Base-by-base conservation (phyloP, 2,329 filamentous ascomycete species). In the Aspergillus ochraceus region DNA sequence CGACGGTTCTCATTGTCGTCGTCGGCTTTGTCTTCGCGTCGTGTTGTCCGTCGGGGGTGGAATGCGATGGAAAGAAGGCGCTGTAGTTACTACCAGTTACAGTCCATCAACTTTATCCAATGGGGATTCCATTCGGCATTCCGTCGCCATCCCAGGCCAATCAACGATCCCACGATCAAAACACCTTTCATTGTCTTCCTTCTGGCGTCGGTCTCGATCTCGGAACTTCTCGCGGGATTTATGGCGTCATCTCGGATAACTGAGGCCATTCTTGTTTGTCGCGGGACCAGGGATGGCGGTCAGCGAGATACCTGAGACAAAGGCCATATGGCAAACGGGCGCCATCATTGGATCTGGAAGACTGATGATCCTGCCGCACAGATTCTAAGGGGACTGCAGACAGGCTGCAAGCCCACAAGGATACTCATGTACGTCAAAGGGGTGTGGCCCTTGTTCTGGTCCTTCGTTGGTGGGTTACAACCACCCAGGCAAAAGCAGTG, bases 321-420 rank as follows among this genome's bases (percentile, higher is more conserved):
- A 22, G 17, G 36, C 32, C 58, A 57, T 55, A 52, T 49, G 58
- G 50, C 47, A 26, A 57, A 52, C 56, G 55, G 61, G 55, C 59
- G 49, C 51, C 50, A 53, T 61, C 54, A 61, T 61, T 63, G 59
- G 59, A 61, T 59, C 61, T 59, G 19, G 55, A 59, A 52, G 52
- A 45, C 52, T 52, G 59, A 49, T 58, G 59, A 63, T 61, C 61
- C 36, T 55, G 49, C 55, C 55, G 59, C 61, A 60, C 58, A 55
- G 59, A 59, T 57, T 49, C 53, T 46, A 55, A 36, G 29, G 52
- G 39, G 29, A 52, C 51, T 57, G 57, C 53, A 62, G 57, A 53
- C 17, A 17, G 36, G 36, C 36, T 42, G 36, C 36, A 47, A 52
- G 58, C 49, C 60, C 60, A 58, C 55, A 58, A 61, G 54, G 53